Evolutionary conservation across 2,329 filamentous ascomycete genomes (phyloP), one percentile per base, ranked within the genome.

Genomic region (Thelonectria blattea): DNA sequence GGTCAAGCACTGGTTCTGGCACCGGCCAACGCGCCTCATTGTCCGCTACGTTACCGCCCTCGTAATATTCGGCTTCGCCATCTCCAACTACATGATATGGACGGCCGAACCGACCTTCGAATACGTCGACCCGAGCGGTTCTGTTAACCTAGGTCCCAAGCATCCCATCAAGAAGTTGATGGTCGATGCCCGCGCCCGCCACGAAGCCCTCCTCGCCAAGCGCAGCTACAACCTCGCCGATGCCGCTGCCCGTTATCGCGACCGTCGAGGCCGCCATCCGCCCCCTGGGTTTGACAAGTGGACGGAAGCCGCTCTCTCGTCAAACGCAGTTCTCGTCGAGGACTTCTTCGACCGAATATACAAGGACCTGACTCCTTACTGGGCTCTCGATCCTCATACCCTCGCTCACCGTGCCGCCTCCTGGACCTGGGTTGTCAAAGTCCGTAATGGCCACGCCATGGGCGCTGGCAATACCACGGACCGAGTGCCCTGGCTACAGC

Each of bases 271-370:
- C 20, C 79, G 86, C 22, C 84, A 88, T 66, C 87, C 86, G 2
- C 87, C 87, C 3, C 87, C 86, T 0, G 84, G 84, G n/a, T 89
- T 89, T 68, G 80, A 86, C 61, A 75, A 79, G 48, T 89, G 87
- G 86, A 81, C 85, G 65, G 73, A 77, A 32, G 85, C 84, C 57
- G 86, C 86, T 7, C 66, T 74, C 18, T 76, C 82, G 24, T 77
- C 77, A 45, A 75, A 85, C 37, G 81, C 84, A n/a, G 73, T 88
- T 56, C 77, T 88, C 10, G 78, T 89, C 41, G 86, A 89, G 67
- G 83, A 86, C 55, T 89, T 85, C 67, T 89, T 87, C 74, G 84
- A 88, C 68, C 85, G 86, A 60, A 85, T 89, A 58, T 86, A 87
- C 75, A 82, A 86, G 63, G 86, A 89, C 69, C 68, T 88, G 54